phyloP scores from a whole-genome alignment of 2,329 filamentous ascomycete species.

The Coccinonectria pachysandricola region DNA sequence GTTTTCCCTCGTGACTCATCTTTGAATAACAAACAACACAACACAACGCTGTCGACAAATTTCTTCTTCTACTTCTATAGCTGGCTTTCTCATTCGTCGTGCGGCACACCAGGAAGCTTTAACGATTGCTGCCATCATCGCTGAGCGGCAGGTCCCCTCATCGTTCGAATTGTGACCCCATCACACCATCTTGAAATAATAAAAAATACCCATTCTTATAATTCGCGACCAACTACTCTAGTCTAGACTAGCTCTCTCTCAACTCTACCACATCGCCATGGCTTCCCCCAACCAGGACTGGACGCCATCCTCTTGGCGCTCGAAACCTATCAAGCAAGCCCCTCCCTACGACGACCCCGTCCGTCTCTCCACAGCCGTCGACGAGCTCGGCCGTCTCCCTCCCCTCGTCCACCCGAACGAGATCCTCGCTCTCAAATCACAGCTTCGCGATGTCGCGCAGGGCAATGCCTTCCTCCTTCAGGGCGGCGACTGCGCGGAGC shows the following conservation, averaged over 20 bases:
- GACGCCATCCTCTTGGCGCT: constrained; percentile 60
- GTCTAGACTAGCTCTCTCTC: constrained; percentile 1
- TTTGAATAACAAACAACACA: too few relatives aligned
- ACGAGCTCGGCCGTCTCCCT: constrained; percentile 58
- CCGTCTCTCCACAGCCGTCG: constrained; percentile 48
- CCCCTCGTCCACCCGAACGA: constrained; percentile 72
- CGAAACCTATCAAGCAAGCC: constrained; percentile 69
- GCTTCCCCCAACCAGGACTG: constrained; percentile 26
- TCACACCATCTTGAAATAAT: too few relatives aligned
- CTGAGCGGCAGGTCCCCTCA: too few relatives aligned
- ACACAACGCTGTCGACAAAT: too few relatives aligned
- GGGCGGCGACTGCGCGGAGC: constrained; percentile 92
- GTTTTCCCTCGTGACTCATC: too few relatives aligned
- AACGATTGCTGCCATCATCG: too few relatives aligned
- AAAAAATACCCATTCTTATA: too few relatives aligned
- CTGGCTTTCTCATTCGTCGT: too few relatives aligned
- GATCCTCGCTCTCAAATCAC: constrained; percentile 69
- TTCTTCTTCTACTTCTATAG: too few relatives aligned
- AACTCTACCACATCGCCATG: constrained; percentile 5
- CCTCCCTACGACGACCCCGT: constrained; percentile 56
- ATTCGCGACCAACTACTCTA: too few relatives aligned
- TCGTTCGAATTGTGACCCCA: too few relatives aligned
- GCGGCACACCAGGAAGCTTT: too few relatives aligned
- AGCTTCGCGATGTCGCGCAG: constrained; percentile 73
- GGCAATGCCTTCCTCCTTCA: constrained; percentile 92